Percentiles rank a stretch among this genome's conserved stretches.
Conservation (phyloP, 2,329 filamentous ascomycete genomes). For the Botrytis squamosa region DNA sequence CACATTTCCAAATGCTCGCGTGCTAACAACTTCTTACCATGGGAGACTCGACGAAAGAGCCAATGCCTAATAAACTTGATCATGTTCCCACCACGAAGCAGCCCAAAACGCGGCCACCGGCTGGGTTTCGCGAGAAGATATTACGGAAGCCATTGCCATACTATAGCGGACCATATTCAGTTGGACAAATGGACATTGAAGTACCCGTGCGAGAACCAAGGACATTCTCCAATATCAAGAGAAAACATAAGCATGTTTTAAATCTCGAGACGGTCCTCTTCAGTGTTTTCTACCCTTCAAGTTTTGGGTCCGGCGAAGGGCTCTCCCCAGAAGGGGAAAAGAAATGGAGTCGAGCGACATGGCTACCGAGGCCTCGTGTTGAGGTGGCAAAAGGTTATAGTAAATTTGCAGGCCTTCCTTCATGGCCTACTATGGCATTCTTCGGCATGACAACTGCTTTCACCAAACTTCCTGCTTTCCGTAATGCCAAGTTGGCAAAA, state of each 20-base stretch:
- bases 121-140: slow-evolving; percentile 48
- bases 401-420: slow-evolving; percentile 56
- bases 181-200: slow-evolving; percentile 55
- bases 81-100: slow-evolving; percentile 23
- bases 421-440: slow-evolving; percentile 48
- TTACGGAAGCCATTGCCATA: slow-evolving; percentile 47
- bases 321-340: slow-evolving; percentile 43
- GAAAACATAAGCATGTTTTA: slow-evolving; percentile 48
- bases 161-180: slow-evolving; percentile 53
- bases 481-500: slow-evolving; percentile 58
- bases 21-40: neutral
- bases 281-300: slow-evolving; percentile 64
- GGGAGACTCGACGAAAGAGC: neutral
- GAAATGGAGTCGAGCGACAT: slow-evolving; percentile 55
- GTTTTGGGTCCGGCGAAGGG: slow-evolving; percentile 44
- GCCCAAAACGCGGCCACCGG: slow-evolving; percentile 48
- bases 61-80: neutral
- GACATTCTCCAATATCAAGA: slow-evolving; percentile 50
- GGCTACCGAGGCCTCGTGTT: slow-evolving; percentile 58
- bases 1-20: neutral
- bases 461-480: slow-evolving; percentile 63
- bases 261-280: slow-evolving; percentile 61
- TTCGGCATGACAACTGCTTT: slow-evolving; percentile 53
- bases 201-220: slow-evolving; percentile 49
- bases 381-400: slow-evolving; percentile 60